Base-by-base conservation (phyloP, 2,329 filamentous ascomycete species). In the Xylariaceae sp. region DNA sequence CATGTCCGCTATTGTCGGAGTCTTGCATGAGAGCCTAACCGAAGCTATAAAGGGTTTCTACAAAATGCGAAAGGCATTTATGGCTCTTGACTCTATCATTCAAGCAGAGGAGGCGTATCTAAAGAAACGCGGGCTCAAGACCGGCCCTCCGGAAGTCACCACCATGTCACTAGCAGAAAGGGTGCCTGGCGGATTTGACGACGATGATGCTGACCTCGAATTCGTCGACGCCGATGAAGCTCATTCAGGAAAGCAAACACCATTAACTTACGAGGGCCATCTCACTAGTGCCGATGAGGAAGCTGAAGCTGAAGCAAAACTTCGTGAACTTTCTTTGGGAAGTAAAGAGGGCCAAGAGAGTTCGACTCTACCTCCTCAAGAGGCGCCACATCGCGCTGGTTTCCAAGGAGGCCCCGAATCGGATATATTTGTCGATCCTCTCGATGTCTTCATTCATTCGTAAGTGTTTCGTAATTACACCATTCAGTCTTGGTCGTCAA, bases 1-100 rank as follows among this genome's bases (percentile, higher is more conserved):
- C 57, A 96, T 97, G 87, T 82, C 83, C 51, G 92, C 92, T 0
- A 87, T 99, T 1, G 85, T 97, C 1, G 90, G 85, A 0, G 89
- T 97, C 14, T 74, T 97, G 62, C 95, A 95, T 60, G 94, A 97
- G 74, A 96, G 89, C 66, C 73, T 97, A 62, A 93, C 92, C 0
- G 94, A 97, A 69, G 90, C 86, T 14, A 82, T 97, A 69, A 90
- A 87, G 71, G 90, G 90, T 6, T 97, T 97, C 65, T 95, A 96
- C 67, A 96, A 94, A 71, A 72, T 97, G 61, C 81, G 93, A 56
- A 96, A 95, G 68, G 93, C 93, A 0, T 97, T 89, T 64, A 75
- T 90, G 38, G 87, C 90, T 0, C 76, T 99, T 3, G 88, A 96
- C 63, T 79, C 79, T 10, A 89, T 99, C 50, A 79, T 92, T 65